Base-by-base conservation (phyloP, 2,329 filamentous ascomycete genomes). In the Pestalotiopsis fici region DNA sequence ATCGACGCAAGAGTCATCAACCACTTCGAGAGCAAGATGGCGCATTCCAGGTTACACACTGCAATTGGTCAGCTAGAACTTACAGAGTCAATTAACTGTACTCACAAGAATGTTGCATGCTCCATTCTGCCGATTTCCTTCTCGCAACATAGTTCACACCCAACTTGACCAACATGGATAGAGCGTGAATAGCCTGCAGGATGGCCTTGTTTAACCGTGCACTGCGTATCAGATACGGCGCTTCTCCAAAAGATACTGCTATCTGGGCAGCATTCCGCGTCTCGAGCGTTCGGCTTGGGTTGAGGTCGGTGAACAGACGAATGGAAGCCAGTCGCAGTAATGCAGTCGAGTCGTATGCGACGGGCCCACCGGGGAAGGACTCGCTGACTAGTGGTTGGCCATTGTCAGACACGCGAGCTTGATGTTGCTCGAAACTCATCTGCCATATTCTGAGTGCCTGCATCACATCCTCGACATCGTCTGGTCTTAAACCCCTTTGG, bases 341-440 rank as follows among this genome's bases (percentile, higher is more conserved):
- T 11, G 87, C 89, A 15, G 85, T 91, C 59, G 89, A 88, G 70
- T 91, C 91, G 75, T 90, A 91, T 0, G 88, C 86, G n/a, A 92
- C 83, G 0, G 89, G 87, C 0, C 89, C 89, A 31, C 87, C 86
- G 0, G 83, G 81, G 61, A 85, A 85, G 39, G 82, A 80, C 28
- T 89, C 87, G 59, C 83, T 81, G 39, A 82, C 80, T 59, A 76
- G 80, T 65, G 83, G 82, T 65, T 83, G 82, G 3, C 78, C 81
- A 0, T 80, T 79, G 68, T 87, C 86, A 21, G 83, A 83, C 4
- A 83, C 83, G 9, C 85, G 82, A 28, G 83, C 74, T 70, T 87
- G 85, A 25, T 86, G 84, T 65, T 87, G 84, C 73, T 90, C 87
- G 67, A 89, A 89, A 23, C 83, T 86, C 28, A 83, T 80, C 70